These are phyloP conservation scores for Trypanosomatidae sp. DNA, from an alignment of 208 protist genomes.

Conservation along the genomic window DNA sequence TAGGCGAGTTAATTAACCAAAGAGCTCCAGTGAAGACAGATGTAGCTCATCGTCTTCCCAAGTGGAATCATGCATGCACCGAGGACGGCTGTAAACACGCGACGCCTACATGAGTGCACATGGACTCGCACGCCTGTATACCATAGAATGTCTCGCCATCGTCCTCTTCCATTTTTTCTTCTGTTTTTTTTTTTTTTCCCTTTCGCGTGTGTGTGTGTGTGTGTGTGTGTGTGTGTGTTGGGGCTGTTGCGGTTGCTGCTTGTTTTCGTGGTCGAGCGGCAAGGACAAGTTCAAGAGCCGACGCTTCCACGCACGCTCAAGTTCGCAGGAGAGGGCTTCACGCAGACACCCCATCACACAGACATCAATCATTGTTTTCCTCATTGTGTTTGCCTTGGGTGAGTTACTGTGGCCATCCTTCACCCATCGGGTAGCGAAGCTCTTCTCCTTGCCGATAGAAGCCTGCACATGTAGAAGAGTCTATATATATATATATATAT, in stretches of 20 bases:
- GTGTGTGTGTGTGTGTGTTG: no score
- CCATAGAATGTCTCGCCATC: not conserved
- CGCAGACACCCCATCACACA: not conserved
- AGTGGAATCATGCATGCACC: not conserved
- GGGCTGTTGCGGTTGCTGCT: not conserved
- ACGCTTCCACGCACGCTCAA: not conserved
- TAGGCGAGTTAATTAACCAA: not conserved
- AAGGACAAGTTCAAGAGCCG: not conserved
- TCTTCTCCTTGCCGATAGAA: not conserved
- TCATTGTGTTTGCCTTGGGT: not conserved
- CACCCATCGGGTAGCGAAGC: not conserved
- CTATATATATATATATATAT: not conserved
- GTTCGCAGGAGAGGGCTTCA: not conserved
- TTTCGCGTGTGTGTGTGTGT: no score
- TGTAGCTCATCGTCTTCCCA: not conserved
- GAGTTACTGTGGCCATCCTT: not conserved
- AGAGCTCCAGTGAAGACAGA: not conserved
- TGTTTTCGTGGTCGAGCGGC: not conserved
- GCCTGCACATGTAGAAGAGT: no score
- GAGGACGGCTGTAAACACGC: not conserved
- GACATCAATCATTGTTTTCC: not conserved
- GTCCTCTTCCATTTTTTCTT: conserved; percentile 15
- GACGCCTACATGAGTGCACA: not conserved
- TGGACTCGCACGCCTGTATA: not conserved
- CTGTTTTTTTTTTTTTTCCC: conserved; percentile 11